Percentiles rank a stretch among this genome's conserved stretches.
Conservation (phyloP, 306 rosid species). For the Begonia peltatifolia region DNA sequence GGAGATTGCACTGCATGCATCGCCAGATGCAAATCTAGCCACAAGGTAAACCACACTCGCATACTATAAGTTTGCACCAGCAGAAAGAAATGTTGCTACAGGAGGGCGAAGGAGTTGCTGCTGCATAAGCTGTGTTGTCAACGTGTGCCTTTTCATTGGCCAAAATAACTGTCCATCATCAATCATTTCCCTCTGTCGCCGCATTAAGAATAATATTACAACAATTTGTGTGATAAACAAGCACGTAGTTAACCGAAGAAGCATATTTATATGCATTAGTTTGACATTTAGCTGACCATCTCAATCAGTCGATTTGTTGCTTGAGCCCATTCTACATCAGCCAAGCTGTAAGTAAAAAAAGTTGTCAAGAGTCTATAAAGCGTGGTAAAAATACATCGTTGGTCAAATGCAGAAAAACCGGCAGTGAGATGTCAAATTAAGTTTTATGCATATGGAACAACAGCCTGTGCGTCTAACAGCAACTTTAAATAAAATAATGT, state of each 20-base stretch:
- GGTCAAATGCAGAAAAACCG: no score
- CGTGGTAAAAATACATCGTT: no score
- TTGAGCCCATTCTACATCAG: slow-evolving; percentile 74
- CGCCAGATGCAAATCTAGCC: slow-evolving; percentile 55
- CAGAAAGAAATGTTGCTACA: slow-evolving; percentile 45
- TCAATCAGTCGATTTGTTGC: slow-evolving; percentile 60
- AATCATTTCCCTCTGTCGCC: slow-evolving; percentile 42
- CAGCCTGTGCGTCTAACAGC: no score
- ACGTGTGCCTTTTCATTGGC: slow-evolving; percentile 58
- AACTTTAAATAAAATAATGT: no score
- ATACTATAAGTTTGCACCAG: slow-evolving; percentile 39
- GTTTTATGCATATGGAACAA: no score
- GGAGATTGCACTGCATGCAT: slow-evolving; percentile 60
- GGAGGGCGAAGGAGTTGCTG: slow-evolving; percentile 70
- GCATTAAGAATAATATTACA: slow-evolving; percentile 16
- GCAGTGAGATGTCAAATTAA: no score
- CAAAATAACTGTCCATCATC: slow-evolving; percentile 42
- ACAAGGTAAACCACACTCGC: slow-evolving; percentile 53
- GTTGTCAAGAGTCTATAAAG: no score
- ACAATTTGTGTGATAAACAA: slow-evolving; percentile 2
- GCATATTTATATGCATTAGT: no score
- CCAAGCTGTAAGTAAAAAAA: slow-evolving; percentile 36
- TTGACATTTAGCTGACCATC: slow-evolving; percentile 39
- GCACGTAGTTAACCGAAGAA: not conserved
- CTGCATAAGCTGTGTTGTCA: slow-evolving; percentile 82